These are phyloP conservation scores for Aureobasidium lini DNA, from an alignment of 2,329 filamentous ascomycete species.

Conservation along the genomic window DNA sequence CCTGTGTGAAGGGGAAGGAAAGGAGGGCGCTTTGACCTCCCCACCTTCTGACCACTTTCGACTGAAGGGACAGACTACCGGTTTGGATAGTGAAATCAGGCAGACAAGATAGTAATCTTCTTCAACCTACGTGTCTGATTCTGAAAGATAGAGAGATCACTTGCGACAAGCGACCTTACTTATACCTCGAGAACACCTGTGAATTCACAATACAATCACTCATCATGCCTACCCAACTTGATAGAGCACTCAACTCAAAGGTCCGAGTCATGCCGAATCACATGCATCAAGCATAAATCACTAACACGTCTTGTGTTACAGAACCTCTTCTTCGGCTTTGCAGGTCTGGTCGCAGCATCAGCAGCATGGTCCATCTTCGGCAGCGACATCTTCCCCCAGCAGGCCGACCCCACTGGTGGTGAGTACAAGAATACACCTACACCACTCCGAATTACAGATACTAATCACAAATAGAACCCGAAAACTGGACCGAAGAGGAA, in stretches of 20 bases:
- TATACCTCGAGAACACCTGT: no score
- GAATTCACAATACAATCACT: no score
- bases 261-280: slow-evolving; percentile 24
- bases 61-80: neutral
- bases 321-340: slow-evolving; percentile 56
- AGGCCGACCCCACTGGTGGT: slow-evolving; percentile 70
- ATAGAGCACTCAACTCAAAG: slow-evolving; percentile 39
- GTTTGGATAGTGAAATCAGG: neutral
- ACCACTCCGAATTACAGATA: neutral
- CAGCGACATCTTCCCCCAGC: slow-evolving; percentile 69
- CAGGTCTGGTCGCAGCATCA: slow-evolving; percentile 71
- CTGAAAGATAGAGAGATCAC: neutral
- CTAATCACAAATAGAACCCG: slow-evolving; percentile 44
- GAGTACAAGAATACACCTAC: slow-evolving; percentile 23
- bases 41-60: neutral
- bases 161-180: neutral
- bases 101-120: neutral
- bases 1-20: neutral
- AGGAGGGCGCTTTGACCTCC: neutral
- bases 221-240: slow-evolving; percentile 42
- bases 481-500: slow-evolving; percentile 71
- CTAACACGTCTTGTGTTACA: slow-evolving; percentile 10
- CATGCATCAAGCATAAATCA: neutral
- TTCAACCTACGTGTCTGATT: neutral
- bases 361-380: slow-evolving; percentile 83